A percentile compares a stretch with the other conserved stretches of the same genome.
Evolutionary conservation across 352 stramenopile species (phyloP).

Genomic region (Phytopythium aichiense): DNA sequence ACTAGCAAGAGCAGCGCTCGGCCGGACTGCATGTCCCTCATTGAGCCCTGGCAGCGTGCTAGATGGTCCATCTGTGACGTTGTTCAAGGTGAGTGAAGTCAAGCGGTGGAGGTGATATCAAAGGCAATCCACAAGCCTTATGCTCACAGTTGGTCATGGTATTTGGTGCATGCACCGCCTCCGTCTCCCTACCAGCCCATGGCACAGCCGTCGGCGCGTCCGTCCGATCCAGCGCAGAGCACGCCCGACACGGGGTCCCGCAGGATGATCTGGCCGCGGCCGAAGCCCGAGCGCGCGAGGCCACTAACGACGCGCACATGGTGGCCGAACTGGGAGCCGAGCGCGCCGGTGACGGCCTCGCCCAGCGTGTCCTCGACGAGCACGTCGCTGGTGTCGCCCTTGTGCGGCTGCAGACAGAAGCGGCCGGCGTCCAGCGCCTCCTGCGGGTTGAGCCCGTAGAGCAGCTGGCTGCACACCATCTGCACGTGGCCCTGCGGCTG

Average conservation of each 20-base stretch:
- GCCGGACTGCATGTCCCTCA: no score
- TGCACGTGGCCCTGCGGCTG: conserved; percentile 97
- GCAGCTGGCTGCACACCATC: conserved; percentile 89
- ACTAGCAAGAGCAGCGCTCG: no score
- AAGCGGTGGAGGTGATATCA: no score
- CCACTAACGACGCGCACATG: conserved; percentile 23
- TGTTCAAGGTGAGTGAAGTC: no score
- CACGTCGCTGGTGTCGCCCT: conserved; percentile 70
- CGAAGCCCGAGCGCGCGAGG: conserved; percentile 49
- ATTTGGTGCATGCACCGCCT: no score
- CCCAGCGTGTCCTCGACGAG: conserved; percentile 83
- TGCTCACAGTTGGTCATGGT: no score
- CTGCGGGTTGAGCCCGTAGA: conserved; percentile 80
- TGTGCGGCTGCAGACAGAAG: conserved; percentile 88
- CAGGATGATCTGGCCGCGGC: conserved; percentile 84
- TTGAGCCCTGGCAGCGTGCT: no score
- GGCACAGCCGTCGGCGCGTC: conserved; percentile 92
- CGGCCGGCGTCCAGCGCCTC: conserved; percentile 91
- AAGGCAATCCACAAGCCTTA: no score
- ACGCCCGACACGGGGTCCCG: conserved; percentile 80
- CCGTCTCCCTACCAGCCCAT: conserved; percentile 72
- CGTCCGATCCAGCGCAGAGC: conserved; percentile 94
- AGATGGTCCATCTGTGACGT: no score
- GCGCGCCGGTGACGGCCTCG: conserved; percentile 53
- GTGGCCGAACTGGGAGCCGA: conserved; percentile 82